Base-by-base conservation (phyloP, 495 filamentous ascomycete species). In the Hyaloscypha hepaticicola region DNA sequence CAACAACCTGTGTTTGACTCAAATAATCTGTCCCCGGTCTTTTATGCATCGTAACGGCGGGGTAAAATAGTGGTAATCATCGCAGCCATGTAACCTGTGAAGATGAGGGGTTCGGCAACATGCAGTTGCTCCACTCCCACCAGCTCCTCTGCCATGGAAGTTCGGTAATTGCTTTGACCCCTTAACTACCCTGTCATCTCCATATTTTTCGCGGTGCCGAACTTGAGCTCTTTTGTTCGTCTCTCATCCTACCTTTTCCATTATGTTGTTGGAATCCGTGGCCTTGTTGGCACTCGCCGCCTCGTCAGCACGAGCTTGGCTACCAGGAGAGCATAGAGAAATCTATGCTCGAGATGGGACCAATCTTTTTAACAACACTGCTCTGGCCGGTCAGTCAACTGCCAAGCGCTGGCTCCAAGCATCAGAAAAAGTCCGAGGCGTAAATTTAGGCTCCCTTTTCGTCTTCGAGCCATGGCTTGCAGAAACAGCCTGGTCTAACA, bases 391-490 rank as follows among this genome's bases (percentile, higher is more conserved):
- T 7, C 31, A 45, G 3, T 31, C 29, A 7, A 7, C n/a, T 25
- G 21, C 31, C 31, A 63, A 63, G 27, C 68, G 72, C 71, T 80
- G 74, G 76, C 68, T 76, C 5, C 75, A 75, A 0, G 22, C 69
- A 9, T 63, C 55, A 45, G 74, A 73, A 65, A 86, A 85, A 70
- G 79, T 89, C 55, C 80, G 84, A 0, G 85, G 85, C 21, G 85
- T 89, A 8, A 86, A 88, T 62, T 75, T 88, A 5, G 84, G 86
- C 33, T 82, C 82, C 8, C 75, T 81, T 8, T 87, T 88, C 66
- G 74, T 86, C 33, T 75, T 88, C 59, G 85, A 87, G 70, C 82
- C 83, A 1, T 87, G 84, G 85, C 81, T 88, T 70, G 78, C 79
- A 12, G 58, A 66, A 7, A 73, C 71, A 21, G 77, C 77, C 55